phyloP scores from a whole-genome alignment of 306 rosid species.

The Quercus dentata region DNA sequence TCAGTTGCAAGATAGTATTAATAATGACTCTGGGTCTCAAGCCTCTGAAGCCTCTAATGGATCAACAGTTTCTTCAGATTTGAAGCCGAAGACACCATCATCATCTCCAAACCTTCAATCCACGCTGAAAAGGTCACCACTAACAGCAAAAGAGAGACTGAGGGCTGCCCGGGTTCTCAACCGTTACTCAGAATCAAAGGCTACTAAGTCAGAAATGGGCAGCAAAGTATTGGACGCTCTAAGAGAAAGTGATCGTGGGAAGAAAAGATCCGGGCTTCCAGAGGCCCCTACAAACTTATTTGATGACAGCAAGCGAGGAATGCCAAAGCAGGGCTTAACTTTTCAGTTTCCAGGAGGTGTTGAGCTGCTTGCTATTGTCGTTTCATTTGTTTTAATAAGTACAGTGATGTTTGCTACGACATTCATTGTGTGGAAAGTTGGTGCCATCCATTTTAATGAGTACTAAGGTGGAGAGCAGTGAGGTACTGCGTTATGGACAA shows the following conservation, averaged over 20 bases:
- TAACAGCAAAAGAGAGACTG: constrained; percentile 79
- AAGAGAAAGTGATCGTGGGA: constrained; percentile 77
- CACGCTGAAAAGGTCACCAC: constrained; percentile 37
- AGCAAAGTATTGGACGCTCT: constrained; percentile 74
- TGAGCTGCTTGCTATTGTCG: constrained; percentile 57
- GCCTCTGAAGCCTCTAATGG: constrained; percentile 44
- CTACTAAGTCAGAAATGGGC: constrained; percentile 63
- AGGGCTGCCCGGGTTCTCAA: constrained; percentile 73
- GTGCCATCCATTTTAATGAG: constrained; percentile 97
- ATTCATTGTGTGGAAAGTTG: constrained; percentile 89
- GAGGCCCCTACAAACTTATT: constrained; percentile 86
- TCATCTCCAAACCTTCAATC: constrained; percentile 31
- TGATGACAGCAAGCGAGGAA: constrained; percentile 83
- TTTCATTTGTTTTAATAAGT: constrained; percentile 83
- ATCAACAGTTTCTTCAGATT: constrained; percentile 25
- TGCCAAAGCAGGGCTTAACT: constrained; percentile 67
- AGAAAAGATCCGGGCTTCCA: constrained; percentile 77
- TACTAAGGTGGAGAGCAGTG: constrained; percentile 36
- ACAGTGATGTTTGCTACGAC: constrained; percentile 93
- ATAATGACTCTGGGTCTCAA: constrained; percentile 34
- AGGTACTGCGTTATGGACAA: not conserved
- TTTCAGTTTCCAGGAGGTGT: constrained; percentile 77
- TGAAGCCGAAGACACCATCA: constrained; percentile 25
- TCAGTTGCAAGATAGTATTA: constrained; percentile 31
- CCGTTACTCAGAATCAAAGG: constrained; percentile 53